These are phyloP conservation scores for Sclerotinia trifoliorum DNA, from an alignment of 2,329 filamentous ascomycete genomes.

Conservation along the genomic window DNA sequence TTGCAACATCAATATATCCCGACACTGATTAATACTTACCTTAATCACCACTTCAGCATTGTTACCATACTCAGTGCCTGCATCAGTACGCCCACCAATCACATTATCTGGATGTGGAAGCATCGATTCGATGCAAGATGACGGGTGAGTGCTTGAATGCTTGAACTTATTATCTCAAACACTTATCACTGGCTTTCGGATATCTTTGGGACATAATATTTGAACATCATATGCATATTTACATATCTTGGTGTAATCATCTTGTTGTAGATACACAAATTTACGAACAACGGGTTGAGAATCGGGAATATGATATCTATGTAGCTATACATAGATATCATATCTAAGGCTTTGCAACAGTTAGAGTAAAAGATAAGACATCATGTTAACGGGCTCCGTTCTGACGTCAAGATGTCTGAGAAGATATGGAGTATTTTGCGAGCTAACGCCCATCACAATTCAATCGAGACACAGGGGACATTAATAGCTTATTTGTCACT, in stretches of 20 bases:
- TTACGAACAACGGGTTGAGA: slow-evolving; percentile 11
- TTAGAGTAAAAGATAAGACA: slow-evolving; percentile 1
- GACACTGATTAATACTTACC: not conserved
- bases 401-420: slow-evolving; percentile 10
- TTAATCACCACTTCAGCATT: not conserved
- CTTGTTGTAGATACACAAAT: slow-evolving; percentile 4
- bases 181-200: not conserved
- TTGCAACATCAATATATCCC: not conserved
- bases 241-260: not conserved
- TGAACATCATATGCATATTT: not conserved
- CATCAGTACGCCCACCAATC: slow-evolving; percentile 5
- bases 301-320: not conserved
- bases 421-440: not conserved
- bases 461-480: not conserved
- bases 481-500: not conserved
- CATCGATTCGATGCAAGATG: slow-evolving; percentile 6
- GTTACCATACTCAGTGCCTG: slow-evolving; percentile 1
- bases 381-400: not conserved
- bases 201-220: not conserved
- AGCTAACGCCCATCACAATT: slow-evolving; percentile 12
- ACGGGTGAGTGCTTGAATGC: slow-evolving; percentile 12
- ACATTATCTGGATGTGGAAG: not conserved
- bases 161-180: not conserved
- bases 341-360: not conserved
- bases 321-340: slow-evolving; percentile 1